These are phyloP conservation scores for Cephalotrichum gorgonifer DNA, from an alignment of 2,329 filamentous ascomycete genomes.

Conservation along the genomic window DNA sequence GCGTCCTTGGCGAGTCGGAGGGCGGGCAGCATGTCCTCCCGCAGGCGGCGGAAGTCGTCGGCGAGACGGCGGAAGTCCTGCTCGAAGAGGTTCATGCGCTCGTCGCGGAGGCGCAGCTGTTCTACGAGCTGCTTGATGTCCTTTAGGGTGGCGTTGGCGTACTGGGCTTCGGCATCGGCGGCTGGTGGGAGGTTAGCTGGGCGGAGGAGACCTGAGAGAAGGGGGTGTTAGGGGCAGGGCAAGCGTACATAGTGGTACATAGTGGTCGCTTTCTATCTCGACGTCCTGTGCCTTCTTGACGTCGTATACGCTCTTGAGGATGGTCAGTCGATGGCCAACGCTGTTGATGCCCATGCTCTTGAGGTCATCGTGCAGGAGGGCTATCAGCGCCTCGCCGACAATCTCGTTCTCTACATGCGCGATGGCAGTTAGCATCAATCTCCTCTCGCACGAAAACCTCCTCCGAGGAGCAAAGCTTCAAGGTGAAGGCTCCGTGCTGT, in stretches of 20 bases:
- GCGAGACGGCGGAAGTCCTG: conserved; percentile 72
- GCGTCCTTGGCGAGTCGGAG: conserved; percentile 86
- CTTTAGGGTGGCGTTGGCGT: conserved; percentile 80
- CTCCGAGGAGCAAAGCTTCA: not conserved
- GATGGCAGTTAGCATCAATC: not conserved
- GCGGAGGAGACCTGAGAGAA: not conserved
- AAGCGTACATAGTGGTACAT: conserved; percentile 79
- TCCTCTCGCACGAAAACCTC: no score
- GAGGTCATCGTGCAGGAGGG: conserved; percentile 82
- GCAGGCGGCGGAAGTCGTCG: conserved; percentile 78
- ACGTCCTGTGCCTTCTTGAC: conserved; percentile 91
- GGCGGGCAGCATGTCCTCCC: conserved; percentile 86
- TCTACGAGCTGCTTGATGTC: conserved; percentile 88
- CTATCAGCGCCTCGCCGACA: conserved; percentile 80
- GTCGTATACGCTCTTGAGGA: conserved; percentile 93
- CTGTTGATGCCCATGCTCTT: conserved; percentile 91
- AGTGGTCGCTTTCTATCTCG: conserved; percentile 84
- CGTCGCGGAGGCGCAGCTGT: conserved; percentile 80
- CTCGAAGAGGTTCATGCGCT: conserved; percentile 76
- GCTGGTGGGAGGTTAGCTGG: conserved; percentile 38
- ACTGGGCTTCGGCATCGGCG: conserved; percentile 77
- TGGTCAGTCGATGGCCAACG: conserved; percentile 87
- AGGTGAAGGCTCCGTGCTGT: not conserved
- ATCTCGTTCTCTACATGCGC: conserved; percentile 77
- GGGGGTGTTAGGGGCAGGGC: not conserved